These are phyloP conservation scores for Aquilaria agallochum DNA, from an alignment of 441 rosid genomes.

Conservation along the genomic window DNA sequence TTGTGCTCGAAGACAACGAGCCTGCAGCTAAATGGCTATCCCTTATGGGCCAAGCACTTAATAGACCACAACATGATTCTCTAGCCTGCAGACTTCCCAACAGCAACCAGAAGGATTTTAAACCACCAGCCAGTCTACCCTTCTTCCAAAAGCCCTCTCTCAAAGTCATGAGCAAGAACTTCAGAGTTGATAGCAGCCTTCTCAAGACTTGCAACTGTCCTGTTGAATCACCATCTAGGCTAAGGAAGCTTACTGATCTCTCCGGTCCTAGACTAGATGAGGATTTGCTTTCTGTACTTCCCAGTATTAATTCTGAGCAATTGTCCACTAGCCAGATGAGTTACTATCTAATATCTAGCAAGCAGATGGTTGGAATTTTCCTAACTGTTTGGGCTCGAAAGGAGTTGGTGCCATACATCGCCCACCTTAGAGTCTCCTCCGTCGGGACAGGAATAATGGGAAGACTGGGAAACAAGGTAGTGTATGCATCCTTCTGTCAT, in stretches of 20 bases:
- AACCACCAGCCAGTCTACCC: constrained; percentile 35
- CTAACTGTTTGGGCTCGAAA: constrained; percentile 79
- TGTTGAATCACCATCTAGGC: constrained; percentile 25
- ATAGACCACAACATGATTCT: constrained; percentile 43
- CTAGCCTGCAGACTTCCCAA: constrained; percentile 24
- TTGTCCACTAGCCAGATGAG: constrained; percentile 27
- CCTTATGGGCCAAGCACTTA: constrained; percentile 75
- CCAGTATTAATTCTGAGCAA: constrained; percentile 26
- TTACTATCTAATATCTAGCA: constrained; percentile 64
- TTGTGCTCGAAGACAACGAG: constrained; percentile 87
- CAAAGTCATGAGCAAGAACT: constrained; percentile 63
- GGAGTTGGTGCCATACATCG: constrained; percentile 75
- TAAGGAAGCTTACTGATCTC: constrained; percentile 40
- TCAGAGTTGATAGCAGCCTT: constrained; percentile 54
- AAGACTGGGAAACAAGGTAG: constrained; percentile 87
- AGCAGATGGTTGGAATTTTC: constrained; percentile 96
- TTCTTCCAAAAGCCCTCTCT: constrained; percentile 75
- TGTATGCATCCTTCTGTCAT: no score
- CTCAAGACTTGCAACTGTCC: constrained; percentile 83
- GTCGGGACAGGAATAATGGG: constrained; percentile 96
- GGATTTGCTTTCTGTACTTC: constrained; percentile 22
- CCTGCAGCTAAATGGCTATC: constrained; percentile 94
- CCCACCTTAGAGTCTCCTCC: constrained; percentile 71
- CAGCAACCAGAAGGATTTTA: constrained; percentile 36
- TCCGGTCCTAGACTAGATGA: constrained; percentile 23